Base-by-base conservation (phyloP, 306 rosid species). In the Mimosa pudica region DNA sequence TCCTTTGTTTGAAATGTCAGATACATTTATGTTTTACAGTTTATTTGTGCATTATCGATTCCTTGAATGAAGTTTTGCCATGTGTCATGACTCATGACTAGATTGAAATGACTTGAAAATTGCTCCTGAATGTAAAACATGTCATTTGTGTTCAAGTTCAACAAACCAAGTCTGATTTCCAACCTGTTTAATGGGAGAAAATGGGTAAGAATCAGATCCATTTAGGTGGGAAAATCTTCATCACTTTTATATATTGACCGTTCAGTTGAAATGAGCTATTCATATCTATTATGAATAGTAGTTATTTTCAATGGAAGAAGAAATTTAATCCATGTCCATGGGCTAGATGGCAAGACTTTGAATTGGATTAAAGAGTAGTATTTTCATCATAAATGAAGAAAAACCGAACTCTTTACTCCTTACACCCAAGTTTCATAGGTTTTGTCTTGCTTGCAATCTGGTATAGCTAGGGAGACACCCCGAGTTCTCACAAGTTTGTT, bases 111-210 rank as follows among this genome's bases (percentile, higher is more conserved):
- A 36, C 46, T 6, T 35, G 36, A 64, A 63, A 64, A 64, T 64
- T 64, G 24, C 24, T 6, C 24, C 46, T n/a, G 33, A 69, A 66
- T 66, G 8, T 41, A 42, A 41, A 7, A 73, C 60, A 71, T 77
- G 65, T 48, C 49, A 57, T 79, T 75, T 32, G 36, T 75, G 57
- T 66, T 96, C 91, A 93, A 90, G 89, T 90, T 90, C 90, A 90
- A 49, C 89, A 87, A 82, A 83, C 86, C 92, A 17, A 86, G 84
- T 64, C 4, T 73, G 41, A 42, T 88, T 80, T 91, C 99, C 42
- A 84, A 89, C 82, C 35, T 91, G 81, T 35, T 96, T 4, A 85
- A 88, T 60, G 98, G 99, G 73, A 89, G 75, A 64, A 88, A 83
- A 81, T 93, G 98, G 99, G 99, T 96, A 89, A 85, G 69, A 79